Evolutionary conservation across 2,329 filamentous ascomycete species (phyloP).

Genomic region (Trichoderma arundinaceum): DNA sequence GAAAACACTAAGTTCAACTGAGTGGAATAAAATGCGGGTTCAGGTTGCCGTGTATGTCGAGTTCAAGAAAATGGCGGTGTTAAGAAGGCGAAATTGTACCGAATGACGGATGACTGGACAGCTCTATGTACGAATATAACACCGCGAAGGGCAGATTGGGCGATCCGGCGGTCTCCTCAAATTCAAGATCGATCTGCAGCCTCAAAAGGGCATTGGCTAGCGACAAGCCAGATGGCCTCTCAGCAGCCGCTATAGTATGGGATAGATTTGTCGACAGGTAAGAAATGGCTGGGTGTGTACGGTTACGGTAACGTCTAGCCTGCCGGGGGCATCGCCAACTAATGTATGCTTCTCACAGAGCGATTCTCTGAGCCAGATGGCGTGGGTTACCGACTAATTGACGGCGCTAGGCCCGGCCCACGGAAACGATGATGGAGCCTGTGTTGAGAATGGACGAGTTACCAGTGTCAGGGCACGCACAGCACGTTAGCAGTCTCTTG

Average conservation of each 20-base stretch:
- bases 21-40: neutral
- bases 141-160: neutral
- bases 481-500: slow-evolving; percentile 18
- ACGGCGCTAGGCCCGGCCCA: slow-evolving; percentile 32
- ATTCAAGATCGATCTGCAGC: slow-evolving; percentile 2
- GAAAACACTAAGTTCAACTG: neutral
- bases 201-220: neutral
- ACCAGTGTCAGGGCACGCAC: slow-evolving; percentile 13
- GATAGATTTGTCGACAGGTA: neutral
- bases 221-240: neutral
- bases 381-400: slow-evolving; percentile 20
- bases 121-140: neutral
- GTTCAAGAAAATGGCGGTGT: neutral
- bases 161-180: neutral
- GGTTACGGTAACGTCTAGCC: slow-evolving; percentile 22
- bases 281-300: slow-evolving; percentile 7
- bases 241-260: neutral
- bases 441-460: slow-evolving; percentile 3
- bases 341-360: slow-evolving; percentile 29
- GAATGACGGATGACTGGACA: neutral
- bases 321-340: slow-evolving; percentile 30
- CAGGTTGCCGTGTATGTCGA: neutral
- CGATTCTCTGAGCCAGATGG: slow-evolving; percentile 3
- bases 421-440: slow-evolving; percentile 21
- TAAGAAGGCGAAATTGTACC: neutral